Evolutionary conservation across 2,329 filamentous ascomycete species (phyloP).

Genomic region (Fusarium protoensiforme): DNA sequence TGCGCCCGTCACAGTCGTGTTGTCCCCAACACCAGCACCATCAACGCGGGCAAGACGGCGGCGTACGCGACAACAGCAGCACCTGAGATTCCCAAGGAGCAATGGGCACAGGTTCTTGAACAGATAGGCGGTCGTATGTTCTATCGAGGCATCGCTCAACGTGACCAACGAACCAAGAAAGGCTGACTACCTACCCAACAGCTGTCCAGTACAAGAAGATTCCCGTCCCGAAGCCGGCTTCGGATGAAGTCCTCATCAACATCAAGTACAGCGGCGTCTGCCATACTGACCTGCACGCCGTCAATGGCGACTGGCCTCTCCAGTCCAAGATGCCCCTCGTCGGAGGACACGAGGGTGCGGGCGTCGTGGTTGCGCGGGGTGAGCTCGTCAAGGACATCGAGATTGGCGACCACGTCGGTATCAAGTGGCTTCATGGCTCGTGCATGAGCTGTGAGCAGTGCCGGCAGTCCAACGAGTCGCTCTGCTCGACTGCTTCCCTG

Average conservation of each 20-base stretch:
- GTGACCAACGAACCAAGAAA: neutral
- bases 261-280: slow-evolving; percentile 90
- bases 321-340: slow-evolving; percentile 81
- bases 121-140: slow-evolving; percentile 72
- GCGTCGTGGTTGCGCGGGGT: slow-evolving; percentile 81
- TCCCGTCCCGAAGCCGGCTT: slow-evolving; percentile 79
- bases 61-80: slow-evolving; percentile 35
- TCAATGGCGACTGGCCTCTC: slow-evolving; percentile 89
- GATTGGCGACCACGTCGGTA: slow-evolving; percentile 83
- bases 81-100: slow-evolving; percentile 74
- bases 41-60: slow-evolving; percentile 22
- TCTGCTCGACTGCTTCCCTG: slow-evolving; percentile 77
- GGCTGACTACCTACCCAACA: slow-evolving; percentile 39
- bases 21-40: slow-evolving; percentile 9
- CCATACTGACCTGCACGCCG: slow-evolving; percentile 80
- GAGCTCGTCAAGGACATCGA: slow-evolving; percentile 79
- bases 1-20: slow-evolving; percentile 25
- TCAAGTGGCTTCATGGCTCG: slow-evolving; percentile 90
- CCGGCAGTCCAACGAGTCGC: slow-evolving; percentile 79
- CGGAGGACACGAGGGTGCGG: slow-evolving; percentile 81
- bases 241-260: slow-evolving; percentile 89
- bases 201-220: slow-evolving; percentile 79
- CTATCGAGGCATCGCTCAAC: neutral
- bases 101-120: slow-evolving; percentile 91
- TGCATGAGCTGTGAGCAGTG: slow-evolving; percentile 86